A percentile compares a stretch with the other conserved stretches of the same genome.
phyloP scores from a whole-genome alignment of 2,329 filamentous ascomycete genomes.

The Hortaea sp. region DNA sequence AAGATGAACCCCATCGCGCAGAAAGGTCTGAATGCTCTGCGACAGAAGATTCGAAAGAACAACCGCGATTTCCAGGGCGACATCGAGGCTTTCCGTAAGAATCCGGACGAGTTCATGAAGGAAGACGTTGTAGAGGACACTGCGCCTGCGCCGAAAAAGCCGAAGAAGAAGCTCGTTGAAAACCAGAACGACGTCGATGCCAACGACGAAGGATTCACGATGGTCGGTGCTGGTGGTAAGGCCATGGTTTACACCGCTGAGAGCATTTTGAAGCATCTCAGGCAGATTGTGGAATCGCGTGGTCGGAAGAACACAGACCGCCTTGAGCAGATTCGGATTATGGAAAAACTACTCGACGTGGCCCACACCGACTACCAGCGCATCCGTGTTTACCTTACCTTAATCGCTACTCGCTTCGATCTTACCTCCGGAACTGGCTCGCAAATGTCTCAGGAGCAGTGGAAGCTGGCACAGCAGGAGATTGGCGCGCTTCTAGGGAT shows the following conservation, averaged over 20 bases:
- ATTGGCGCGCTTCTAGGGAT: constrained; percentile 66
- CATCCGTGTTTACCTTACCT: constrained; percentile 80
- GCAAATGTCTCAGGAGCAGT: constrained; percentile 91
- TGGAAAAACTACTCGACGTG: constrained; percentile 93
- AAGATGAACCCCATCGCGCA: constrained; percentile 98
- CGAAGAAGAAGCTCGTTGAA: constrained; percentile 40
- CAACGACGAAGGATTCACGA: constrained; percentile 80
- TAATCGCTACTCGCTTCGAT: constrained; percentile 92
- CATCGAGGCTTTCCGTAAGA: constrained; percentile 74
- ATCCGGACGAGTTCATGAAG: constrained; percentile 82
- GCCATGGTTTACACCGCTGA: constrained; percentile 88
- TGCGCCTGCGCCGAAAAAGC: constrained; percentile 42
- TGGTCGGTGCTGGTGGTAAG: constrained; percentile 80
- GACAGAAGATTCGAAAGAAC: constrained; percentile 98
- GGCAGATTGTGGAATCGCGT: constrained; percentile 85
- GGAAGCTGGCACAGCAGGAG: constrained; percentile 89
- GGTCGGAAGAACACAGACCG: constrained; percentile 99
- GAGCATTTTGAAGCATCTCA: constrained; percentile 94
- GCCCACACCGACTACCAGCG: constrained; percentile 84
- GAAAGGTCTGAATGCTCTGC: constrained; percentile 88
- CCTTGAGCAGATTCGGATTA: constrained; percentile 85
- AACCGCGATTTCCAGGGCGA: constrained; percentile 88
- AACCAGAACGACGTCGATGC: constrained; percentile 39
- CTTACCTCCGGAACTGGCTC: constrained; percentile 67
- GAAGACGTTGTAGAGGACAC: constrained; percentile 67